phyloP scores from a whole-genome alignment of 2,329 filamentous ascomycete species.

The Pseudogymnoascus sp. region DNA sequence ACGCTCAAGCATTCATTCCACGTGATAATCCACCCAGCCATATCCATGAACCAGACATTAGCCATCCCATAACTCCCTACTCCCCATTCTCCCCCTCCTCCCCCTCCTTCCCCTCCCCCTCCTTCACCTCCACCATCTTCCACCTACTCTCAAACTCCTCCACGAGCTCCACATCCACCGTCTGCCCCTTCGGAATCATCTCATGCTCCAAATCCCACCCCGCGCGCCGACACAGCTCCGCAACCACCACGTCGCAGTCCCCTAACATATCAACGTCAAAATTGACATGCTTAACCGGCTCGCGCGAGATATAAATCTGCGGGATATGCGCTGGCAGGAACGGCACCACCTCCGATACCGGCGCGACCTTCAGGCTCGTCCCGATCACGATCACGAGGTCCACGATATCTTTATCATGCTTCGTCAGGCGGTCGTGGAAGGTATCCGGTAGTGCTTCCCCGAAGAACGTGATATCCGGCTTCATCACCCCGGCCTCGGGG shows the following conservation, averaged over 20 bases:
- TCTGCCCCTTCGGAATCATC: slow-evolving; percentile 63
- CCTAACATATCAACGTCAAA: slow-evolving; percentile 97
- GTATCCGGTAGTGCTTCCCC: slow-evolving; percentile 79
- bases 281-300: slow-evolving; percentile 79
- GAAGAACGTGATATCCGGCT: slow-evolving; percentile 97
- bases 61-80: not conserved
- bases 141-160: slow-evolving; percentile 39
- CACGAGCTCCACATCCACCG: slow-evolving; percentile 45
- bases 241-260: slow-evolving; percentile 84
- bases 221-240: slow-evolving; percentile 73
- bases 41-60: not conserved
- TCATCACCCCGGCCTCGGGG: slow-evolving; percentile 73
- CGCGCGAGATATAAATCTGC: slow-evolving; percentile 82
- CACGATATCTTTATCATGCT: slow-evolving; percentile 68
- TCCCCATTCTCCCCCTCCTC: not conserved
- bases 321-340: slow-evolving; percentile 72
- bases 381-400: slow-evolving; percentile 95
- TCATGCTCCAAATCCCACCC: slow-evolving; percentile 75
- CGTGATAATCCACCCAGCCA: not conserved
- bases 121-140: not conserved
- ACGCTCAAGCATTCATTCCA: not conserved
- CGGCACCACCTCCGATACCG: slow-evolving; percentile 84
- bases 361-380: slow-evolving; percentile 90
- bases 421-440: slow-evolving; percentile 74
- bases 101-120: not conserved